A percentile compares a stretch with the other conserved stretches of the same genome.
These are phyloP conservation scores for Thielaviopsis musarum DNA, from an alignment of 2,329 filamentous ascomycete genomes.

Conservation along the genomic window DNA sequence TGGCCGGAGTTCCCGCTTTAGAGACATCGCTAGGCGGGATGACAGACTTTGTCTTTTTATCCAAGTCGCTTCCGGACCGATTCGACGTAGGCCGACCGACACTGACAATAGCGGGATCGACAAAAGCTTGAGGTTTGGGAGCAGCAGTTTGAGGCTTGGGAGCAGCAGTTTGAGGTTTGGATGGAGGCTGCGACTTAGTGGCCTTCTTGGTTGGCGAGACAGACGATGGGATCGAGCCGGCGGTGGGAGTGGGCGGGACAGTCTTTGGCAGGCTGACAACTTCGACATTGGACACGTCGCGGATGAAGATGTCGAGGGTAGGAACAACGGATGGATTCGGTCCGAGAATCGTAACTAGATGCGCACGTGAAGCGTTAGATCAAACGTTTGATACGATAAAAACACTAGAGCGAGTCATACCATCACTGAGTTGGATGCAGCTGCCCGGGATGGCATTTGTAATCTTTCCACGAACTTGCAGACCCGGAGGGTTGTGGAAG, in stretches of 20 bases:
- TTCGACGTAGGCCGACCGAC: constrained; percentile 23
- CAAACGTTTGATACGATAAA: not conserved
- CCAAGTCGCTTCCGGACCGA: constrained; percentile 5
- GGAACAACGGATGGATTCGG: constrained; percentile 6
- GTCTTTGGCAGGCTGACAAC: constrained; percentile 17
- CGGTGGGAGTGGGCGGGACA: constrained; percentile 16
- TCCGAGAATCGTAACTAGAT: constrained; percentile 1
- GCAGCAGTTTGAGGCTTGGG: not conserved
- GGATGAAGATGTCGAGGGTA: constrained; percentile 21
- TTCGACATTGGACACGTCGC: constrained; percentile 27
- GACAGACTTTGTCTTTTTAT: constrained; percentile 1
- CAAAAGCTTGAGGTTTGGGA: constrained; percentile 28
- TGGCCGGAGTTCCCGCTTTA: not conserved
- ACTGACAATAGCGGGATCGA: constrained; percentile 73
- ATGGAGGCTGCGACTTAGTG: not conserved
- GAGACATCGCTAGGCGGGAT: not conserved
- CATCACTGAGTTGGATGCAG: constrained; percentile 54
- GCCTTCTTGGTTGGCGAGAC: constrained; percentile 17
- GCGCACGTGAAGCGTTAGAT: not conserved
- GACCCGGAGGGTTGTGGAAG: constrained; percentile 46
- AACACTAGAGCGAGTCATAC: constrained; percentile 26
- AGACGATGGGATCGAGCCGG: constrained; percentile 16
- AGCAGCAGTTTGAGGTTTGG: not conserved
- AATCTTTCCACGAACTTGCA: constrained; percentile 52
- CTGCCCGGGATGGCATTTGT: constrained; percentile 48